phyloP scores from a whole-genome alignment of 495 filamentous ascomycete species.

The Rhizodiscina lignyota region DNA sequence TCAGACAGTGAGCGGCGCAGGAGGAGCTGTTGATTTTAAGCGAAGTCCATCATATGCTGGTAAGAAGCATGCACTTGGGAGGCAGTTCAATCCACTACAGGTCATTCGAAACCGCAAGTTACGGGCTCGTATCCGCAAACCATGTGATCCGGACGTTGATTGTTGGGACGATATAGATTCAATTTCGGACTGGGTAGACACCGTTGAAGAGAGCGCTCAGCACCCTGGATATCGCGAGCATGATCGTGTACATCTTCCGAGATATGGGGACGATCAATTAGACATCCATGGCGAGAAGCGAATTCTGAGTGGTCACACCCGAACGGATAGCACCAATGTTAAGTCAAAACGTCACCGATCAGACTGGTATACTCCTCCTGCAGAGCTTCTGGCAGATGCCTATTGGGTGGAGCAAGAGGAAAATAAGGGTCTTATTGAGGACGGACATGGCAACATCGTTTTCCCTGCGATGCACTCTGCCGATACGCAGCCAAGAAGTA shows the following conservation, averaged over 20 bases:
- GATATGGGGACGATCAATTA: constrained; percentile 28
- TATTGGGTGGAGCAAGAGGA: constrained; percentile 68
- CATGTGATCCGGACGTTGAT: constrained; percentile 52
- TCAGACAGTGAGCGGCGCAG: constrained; percentile 11
- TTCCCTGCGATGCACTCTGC: constrained; percentile 32
- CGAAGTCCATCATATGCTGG: constrained; percentile 11
- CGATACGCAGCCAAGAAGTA: constrained; percentile 6
- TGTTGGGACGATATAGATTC: constrained; percentile 57
- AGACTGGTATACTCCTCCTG: constrained; percentile 66
- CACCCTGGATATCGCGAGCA: constrained; percentile 27
- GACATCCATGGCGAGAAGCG: constrained; percentile 4
- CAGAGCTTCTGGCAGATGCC: constrained; percentile 68
- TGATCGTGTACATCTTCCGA: constrained; percentile 32
- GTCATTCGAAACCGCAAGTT: constrained; percentile 72
- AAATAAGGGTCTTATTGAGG: constrained; percentile 61
- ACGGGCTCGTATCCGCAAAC: constrained; percentile 51
- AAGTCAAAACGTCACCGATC: constrained; percentile 39
- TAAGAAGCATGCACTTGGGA: constrained; percentile 26
- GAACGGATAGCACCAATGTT: not conserved
- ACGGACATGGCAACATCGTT: constrained; percentile 51
- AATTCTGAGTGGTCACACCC: constrained; percentile 3
- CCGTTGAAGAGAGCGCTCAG: constrained; percentile 34
- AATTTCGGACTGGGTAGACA: constrained; percentile 60
- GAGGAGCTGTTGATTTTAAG: constrained; percentile 16
- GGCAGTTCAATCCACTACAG: constrained; percentile 74